A percentile compares a stretch with the other conserved stretches of the same genome.
phyloP scores from a whole-genome alignment of 2,329 filamentous ascomycete species.

The Fusarium sp. region DNA sequence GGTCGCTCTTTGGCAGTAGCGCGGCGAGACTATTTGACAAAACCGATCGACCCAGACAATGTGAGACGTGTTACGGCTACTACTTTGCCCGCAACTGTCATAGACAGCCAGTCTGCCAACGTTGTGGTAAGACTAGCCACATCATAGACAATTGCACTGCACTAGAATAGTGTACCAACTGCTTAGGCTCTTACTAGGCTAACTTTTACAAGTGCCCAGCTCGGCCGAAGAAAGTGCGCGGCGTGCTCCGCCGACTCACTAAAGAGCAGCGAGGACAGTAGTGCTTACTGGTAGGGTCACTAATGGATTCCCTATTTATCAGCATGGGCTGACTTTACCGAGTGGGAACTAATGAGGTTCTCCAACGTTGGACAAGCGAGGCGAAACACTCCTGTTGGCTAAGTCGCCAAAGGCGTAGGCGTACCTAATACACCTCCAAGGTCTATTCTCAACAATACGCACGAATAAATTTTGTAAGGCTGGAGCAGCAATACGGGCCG shows the following conservation, averaged over 20 bases:
- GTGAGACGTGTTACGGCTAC: background rate
- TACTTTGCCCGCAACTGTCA: background rate
- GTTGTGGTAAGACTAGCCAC: conserved; percentile 13
- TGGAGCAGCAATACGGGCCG: too few relatives aligned
- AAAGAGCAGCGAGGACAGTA: background rate
- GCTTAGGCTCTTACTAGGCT: conserved; percentile 3
- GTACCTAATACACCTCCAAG: too few relatives aligned
- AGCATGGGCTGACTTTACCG: too few relatives aligned
- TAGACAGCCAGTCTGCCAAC: background rate
- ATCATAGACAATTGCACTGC: conserved; percentile 6
- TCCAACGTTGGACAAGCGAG: too few relatives aligned
- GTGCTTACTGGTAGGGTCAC: too few relatives aligned
- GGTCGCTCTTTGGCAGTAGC: conserved; percentile 7
- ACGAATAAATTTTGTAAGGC: too few relatives aligned
- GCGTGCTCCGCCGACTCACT: background rate
- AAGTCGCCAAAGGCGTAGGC: too few relatives aligned
- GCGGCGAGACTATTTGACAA: background rate
- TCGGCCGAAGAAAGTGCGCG: background rate
- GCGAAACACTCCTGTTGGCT: too few relatives aligned
- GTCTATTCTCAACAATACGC: too few relatives aligned
- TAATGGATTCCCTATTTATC: too few relatives aligned
- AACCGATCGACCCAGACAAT: background rate
- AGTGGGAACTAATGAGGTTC: too few relatives aligned
- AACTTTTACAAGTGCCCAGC: conserved; percentile 2
- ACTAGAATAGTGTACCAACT: conserved; percentile 12